Conservation (phyloP, 202 grass and related monocot genomes). For the Miscanthus sacchariflorus region DNA sequence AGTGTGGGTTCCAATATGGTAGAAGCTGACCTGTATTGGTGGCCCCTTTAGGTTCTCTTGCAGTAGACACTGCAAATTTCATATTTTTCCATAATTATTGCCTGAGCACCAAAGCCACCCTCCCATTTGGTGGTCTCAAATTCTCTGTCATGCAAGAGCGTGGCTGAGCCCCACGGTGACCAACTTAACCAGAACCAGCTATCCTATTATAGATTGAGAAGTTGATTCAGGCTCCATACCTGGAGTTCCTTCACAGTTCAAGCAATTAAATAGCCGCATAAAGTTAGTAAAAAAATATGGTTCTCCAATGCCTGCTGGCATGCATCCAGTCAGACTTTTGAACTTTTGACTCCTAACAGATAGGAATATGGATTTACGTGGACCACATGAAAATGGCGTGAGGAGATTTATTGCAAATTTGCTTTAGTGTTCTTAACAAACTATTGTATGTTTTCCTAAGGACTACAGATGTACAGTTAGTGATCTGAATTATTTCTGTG, state of each 20-base stretch:
- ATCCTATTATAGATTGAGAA: background rate
- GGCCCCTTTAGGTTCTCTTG: background rate
- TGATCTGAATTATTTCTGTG: slow-evolving; percentile 6
- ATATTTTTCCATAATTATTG: background rate
- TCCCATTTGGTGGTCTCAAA: background rate
- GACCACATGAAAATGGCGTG: background rate
- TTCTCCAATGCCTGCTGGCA: background rate
- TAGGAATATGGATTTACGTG: background rate
- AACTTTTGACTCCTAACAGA: background rate
- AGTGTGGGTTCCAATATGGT: slow-evolving; percentile 17
- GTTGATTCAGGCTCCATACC: background rate
- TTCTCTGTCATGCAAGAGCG: background rate
- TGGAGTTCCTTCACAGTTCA: background rate
- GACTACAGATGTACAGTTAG: background rate
- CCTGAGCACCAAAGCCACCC: background rate
- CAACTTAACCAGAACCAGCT: slow-evolving; percentile 1
- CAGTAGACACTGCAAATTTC: background rate
- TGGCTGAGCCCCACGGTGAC: background rate
- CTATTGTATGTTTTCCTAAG: too few species aligned
- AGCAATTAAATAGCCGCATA: background rate
- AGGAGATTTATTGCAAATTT: background rate
- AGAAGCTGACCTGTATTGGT: background rate
- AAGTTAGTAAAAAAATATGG: slow-evolving; percentile 3
- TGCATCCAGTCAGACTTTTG: background rate
- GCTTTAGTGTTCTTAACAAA: background rate